Evolutionary conservation across 2,329 filamentous ascomycete species (phyloP).

Genomic region (Penicillium freii): DNA sequence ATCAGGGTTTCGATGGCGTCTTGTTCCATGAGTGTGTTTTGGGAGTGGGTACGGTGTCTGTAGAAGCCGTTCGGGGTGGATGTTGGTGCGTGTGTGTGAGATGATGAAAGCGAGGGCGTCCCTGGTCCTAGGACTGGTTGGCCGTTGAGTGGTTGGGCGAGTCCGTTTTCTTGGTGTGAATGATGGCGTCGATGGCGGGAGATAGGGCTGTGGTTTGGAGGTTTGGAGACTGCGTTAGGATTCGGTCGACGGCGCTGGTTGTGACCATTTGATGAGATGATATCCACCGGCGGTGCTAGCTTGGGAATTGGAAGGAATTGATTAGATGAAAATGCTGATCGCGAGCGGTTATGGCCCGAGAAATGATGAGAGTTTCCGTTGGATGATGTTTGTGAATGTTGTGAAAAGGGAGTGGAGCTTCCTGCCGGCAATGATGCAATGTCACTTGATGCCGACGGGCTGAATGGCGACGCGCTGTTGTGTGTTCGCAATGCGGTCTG

Average conservation of each 20-base stretch:
- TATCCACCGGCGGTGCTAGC: constrained; percentile 47
- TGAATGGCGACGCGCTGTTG: constrained; percentile 12
- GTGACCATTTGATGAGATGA: constrained; percentile 35
- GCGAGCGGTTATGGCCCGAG: constrained; percentile 15
- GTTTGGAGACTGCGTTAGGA: constrained; percentile 31
- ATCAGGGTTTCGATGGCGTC: constrained; percentile 52
- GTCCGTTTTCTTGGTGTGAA: constrained; percentile 32
- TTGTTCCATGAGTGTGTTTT: constrained; percentile 49
- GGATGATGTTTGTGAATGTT: constrained; percentile 8
- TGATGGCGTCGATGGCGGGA: constrained; percentile 33
- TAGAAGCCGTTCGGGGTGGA: constrained; percentile 25
- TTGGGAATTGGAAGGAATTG: constrained; percentile 28
- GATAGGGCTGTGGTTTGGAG: constrained; percentile 21
- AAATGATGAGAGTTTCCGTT: constrained; percentile 13
- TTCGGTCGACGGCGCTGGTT: constrained; percentile 39
- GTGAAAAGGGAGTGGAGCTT: constrained; percentile 14
- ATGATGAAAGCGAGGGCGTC: constrained; percentile 33
- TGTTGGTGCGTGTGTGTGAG: constrained; percentile 15
- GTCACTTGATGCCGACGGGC: constrained; percentile 68
- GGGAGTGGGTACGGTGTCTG: constrained; percentile 39
- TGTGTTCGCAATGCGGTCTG: constrained; percentile 15
- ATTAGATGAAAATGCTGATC: constrained; percentile 20
- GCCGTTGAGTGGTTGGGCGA: constrained; percentile 20
- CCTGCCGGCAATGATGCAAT: constrained; percentile 40
- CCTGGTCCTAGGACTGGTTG: constrained; percentile 28